Evolutionary conservation across 108 stramenopile species (phyloP), one percentile per base, ranked within the genome.

Genomic region (Cyclotella distinguenda): DNA sequence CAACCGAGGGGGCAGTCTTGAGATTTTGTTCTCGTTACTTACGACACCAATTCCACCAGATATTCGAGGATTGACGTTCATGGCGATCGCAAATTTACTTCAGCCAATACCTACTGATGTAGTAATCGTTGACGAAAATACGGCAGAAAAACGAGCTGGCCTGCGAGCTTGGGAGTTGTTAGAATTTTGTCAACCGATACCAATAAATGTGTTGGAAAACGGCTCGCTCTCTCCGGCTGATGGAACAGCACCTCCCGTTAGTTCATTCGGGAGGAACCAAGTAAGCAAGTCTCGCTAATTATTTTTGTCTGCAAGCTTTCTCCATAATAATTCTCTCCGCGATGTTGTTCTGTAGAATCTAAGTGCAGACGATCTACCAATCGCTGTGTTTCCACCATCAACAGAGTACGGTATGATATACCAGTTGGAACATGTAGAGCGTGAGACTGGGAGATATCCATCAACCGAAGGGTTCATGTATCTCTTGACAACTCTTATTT

Each of bases 381-480:
- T 54, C 23, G 56, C 46, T 49, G 44, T 48, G 34, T 78, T 78
- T 23, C 77, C 77, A 25, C 47, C 63, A 60, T 65, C 77, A 32
- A 42, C 76, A 6, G 77, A 68, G 15, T 89, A 86, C 56, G 84
- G 88, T 18, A 68, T 94, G 47, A 50, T 91, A 28, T 90, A 82
- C 53, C 86, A 88, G 44, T 67, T 94, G 64, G 93, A 94, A 61
- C 85, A 89, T 39, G 74, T 94, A 9, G 93, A 94, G 60, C 49
- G 85, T 10, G 65, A 64, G 26, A 60, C 60, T 16, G 92, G 93
- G 32, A 66, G 61, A 42, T 94, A 91, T 54, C 82, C 82, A 15
- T 81, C 89, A 27, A 91, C 93, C 1, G 86, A 88, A 45, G 93
- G 93, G 25, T 84, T 90, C 68, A 64, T 94, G 42, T 72, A 78